Percentiles rank a stretch among this genome's conserved stretches.
phyloP scores from a whole-genome alignment of 2,329 filamentous ascomycete species.

The Colletotrichum incanum region DNA sequence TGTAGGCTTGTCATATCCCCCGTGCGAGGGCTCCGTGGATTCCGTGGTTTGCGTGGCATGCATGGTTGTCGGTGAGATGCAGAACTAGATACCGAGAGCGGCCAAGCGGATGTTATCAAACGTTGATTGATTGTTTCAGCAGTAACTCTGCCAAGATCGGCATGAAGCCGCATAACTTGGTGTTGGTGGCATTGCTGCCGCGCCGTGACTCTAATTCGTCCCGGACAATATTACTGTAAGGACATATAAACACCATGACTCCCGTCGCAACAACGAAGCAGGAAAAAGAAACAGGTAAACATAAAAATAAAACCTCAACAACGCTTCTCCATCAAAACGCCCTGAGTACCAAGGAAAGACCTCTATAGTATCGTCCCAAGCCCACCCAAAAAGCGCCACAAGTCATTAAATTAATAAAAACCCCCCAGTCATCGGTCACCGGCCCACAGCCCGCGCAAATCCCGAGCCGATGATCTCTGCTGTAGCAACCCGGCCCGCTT shows the following conservation, averaged over 20 bases:
- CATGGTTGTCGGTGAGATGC: background rate
- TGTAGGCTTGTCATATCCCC: background rate
- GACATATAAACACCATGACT: slow-evolving; percentile 16
- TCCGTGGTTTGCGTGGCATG: background rate
- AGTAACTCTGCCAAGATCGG: background rate
- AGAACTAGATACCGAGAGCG: background rate
- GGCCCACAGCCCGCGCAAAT: background rate
- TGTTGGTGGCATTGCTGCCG: slow-evolving; percentile 28
- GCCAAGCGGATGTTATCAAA: background rate
- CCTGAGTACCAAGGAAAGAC: background rate
- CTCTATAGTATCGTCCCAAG: background rate
- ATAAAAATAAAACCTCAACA: background rate
- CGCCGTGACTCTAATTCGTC: background rate
- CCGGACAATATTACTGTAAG: background rate
- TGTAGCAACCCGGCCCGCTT: background rate
- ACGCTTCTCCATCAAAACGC: background rate
- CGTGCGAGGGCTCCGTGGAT: background rate
- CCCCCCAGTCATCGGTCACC: background rate
- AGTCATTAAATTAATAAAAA: background rate
- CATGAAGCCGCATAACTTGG: background rate
- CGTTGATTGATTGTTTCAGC: slow-evolving; percentile 3
- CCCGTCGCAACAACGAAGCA: background rate
- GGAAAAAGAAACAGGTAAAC: background rate
- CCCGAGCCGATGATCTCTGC: background rate
- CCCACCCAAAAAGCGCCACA: background rate